These are phyloP conservation scores for Neurospora terricola DNA, from an alignment of 495 filamentous ascomycete species.

Conservation along the genomic window DNA sequence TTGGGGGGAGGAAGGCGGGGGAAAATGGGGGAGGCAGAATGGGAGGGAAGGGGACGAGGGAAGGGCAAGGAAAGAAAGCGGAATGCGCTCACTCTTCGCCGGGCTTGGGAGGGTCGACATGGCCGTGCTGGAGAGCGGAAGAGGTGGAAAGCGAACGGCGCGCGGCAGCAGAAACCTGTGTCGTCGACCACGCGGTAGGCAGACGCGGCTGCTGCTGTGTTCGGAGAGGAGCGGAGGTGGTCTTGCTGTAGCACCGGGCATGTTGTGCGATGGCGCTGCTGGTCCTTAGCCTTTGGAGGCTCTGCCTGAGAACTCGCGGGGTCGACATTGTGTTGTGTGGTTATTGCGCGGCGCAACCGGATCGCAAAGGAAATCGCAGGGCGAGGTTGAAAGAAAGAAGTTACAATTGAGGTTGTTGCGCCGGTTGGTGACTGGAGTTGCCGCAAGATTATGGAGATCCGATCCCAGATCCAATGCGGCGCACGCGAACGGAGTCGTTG, in stretches of 20 bases:
- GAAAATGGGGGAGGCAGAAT: neutral
- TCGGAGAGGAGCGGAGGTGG: slow-evolving; percentile 1
- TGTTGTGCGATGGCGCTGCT: slow-evolving; percentile 7
- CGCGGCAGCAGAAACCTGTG: neutral
- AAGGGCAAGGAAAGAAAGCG: neutral
- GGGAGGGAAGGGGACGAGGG: neutral
- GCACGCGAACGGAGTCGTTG: neutral
- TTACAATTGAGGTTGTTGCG: too few species aligned
- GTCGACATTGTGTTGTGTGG: slow-evolving; percentile 13
- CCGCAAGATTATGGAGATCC: neutral
- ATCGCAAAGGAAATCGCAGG: neutral
- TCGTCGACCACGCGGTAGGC: neutral
- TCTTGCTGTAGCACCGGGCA: slow-evolving; percentile 13
- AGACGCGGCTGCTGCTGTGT: neutral
- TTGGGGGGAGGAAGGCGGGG: neutral
- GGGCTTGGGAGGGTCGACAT: slow-evolving; percentile 72
- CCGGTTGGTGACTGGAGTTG: neutral
- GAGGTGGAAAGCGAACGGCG: slow-evolving; percentile 52
- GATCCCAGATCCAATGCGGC: neutral
- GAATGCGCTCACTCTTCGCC: slow-evolving; percentile 62
- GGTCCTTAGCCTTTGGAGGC: slow-evolving; percentile 8
- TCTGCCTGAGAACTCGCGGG: slow-evolving; percentile 9
- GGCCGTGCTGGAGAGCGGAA: slow-evolving; percentile 54
- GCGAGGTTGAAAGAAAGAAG: too few species aligned
- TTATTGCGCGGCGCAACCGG: neutral